Evolutionary conservation across 805 yeast genomes (phyloP).

Genomic region (Millerozyma acaciae): DNA sequence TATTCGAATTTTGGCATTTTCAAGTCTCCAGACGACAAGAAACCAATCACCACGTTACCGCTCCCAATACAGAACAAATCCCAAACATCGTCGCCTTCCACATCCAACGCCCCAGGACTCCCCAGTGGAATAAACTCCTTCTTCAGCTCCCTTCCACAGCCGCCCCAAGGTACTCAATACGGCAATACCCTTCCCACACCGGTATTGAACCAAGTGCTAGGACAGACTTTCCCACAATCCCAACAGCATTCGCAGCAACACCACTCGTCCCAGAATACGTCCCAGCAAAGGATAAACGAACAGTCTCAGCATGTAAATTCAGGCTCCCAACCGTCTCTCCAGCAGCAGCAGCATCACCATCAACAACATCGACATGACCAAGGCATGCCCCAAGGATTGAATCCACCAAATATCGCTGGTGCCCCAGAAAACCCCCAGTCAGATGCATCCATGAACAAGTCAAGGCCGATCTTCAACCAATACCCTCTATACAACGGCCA

Average conservation of each 20-base stretch:
- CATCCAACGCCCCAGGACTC: constrained; percentile 37
- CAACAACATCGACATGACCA: constrained; percentile 19
- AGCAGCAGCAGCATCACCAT: constrained; percentile 20
- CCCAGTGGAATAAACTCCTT: constrained; percentile 22
- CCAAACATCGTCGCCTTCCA: constrained; percentile 38
- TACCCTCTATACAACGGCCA: constrained; percentile 4
- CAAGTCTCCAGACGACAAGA: constrained; percentile 26
- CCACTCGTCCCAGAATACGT: constrained; percentile 10
- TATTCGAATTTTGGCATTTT: constrained; percentile 21
- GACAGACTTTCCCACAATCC: constrained; percentile 13
- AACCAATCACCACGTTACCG: constrained; percentile 31
- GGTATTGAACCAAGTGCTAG: constrained; percentile 30
- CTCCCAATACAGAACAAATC: constrained; percentile 33
- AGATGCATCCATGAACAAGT: background rate
- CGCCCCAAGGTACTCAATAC: constrained; percentile 19
- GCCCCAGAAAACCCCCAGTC: no score
- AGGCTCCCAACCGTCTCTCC: constrained; percentile 16
- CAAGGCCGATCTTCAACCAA: constrained; percentile 1
- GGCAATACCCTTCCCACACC: constrained; percentile 28
- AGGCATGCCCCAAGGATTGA: background rate
- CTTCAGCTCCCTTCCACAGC: constrained; percentile 24
- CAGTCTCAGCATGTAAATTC: constrained; percentile 9
- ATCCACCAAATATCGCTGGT: no score
- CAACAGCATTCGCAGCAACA: constrained; percentile 16
- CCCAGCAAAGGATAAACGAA: constrained; percentile 21